phyloP scores from a whole-genome alignment of 345 rosid species.

The Raphanus sativus region DNA sequence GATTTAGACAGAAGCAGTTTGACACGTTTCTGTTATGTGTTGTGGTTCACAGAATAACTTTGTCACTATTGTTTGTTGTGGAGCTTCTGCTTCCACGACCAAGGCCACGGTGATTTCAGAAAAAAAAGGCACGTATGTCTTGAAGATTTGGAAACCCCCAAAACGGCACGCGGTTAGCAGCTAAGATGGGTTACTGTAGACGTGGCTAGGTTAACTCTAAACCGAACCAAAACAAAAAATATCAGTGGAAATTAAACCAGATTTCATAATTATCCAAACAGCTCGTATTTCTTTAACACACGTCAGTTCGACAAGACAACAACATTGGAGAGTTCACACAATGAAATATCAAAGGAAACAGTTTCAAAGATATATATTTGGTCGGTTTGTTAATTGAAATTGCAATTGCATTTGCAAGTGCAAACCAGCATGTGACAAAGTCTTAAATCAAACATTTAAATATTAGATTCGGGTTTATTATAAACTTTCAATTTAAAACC shows the following conservation, averaged over 20 bases:
- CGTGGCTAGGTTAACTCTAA: neutral
- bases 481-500: too few species aligned
- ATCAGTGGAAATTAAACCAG: neutral
- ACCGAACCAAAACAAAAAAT: neutral
- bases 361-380: too few species aligned
- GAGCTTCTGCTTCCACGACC: conserved; percentile 33
- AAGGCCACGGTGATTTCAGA: neutral
- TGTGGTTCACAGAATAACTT: conserved; percentile 9
- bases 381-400: too few species aligned
- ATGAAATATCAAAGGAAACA: too few species aligned
- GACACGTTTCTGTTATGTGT: conserved; percentile 28
- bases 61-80: conserved; percentile 5
- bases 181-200: neutral
- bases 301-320: too few species aligned
- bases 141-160: neutral
- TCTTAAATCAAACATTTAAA: too few species aligned
- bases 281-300: neutral
- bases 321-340: too few species aligned
- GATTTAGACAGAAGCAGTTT: conserved; percentile 3
- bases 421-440: too few species aligned
- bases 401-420: too few species aligned
- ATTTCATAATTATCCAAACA: neutral
- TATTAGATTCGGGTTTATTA: too few species aligned
- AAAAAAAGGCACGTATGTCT: conserved; percentile 20
- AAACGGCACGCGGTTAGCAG: neutral